These are phyloP conservation scores for Ogataea neopini DNA, from an alignment of 805 yeast species.

Conservation along the genomic window DNA sequence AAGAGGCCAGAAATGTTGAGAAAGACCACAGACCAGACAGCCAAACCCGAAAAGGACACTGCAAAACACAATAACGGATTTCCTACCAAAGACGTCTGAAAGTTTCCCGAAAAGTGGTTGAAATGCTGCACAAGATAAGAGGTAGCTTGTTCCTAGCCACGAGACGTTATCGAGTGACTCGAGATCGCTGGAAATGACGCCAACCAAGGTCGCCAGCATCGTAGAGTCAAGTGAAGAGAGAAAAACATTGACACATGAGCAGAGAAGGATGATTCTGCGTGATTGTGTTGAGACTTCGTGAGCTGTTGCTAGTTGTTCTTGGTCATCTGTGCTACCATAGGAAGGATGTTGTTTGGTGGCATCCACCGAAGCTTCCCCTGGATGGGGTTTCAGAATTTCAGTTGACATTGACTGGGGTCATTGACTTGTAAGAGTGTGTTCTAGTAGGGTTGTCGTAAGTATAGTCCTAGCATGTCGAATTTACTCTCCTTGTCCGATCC, in stretches of 20 bases:
- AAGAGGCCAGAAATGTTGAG: constrained; percentile 41
- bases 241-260: constrained; percentile 32
- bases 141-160: constrained; percentile 44
- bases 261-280: constrained; percentile 8
- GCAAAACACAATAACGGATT: constrained; percentile 37
- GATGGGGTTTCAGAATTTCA: no score
- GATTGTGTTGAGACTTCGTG: neutral
- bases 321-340: neutral
- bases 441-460: no score
- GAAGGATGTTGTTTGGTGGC: neutral
- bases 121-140: constrained; percentile 45
- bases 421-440: no score
- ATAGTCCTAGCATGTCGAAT: no score
- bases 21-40: constrained; percentile 43
- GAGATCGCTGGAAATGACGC: constrained; percentile 52
- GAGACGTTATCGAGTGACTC: constrained; percentile 42
- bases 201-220: constrained; percentile 51
- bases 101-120: constrained; percentile 56
- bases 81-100: constrained; percentile 55
- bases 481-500: no score
- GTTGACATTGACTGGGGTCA: no score
- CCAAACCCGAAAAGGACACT: constrained; percentile 39
- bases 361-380: neutral
- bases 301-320: neutral
- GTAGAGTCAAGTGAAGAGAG: constrained; percentile 55